Conservation (phyloP, 2,329 filamentous ascomycete species). For the Cytospora piceicola region DNA sequence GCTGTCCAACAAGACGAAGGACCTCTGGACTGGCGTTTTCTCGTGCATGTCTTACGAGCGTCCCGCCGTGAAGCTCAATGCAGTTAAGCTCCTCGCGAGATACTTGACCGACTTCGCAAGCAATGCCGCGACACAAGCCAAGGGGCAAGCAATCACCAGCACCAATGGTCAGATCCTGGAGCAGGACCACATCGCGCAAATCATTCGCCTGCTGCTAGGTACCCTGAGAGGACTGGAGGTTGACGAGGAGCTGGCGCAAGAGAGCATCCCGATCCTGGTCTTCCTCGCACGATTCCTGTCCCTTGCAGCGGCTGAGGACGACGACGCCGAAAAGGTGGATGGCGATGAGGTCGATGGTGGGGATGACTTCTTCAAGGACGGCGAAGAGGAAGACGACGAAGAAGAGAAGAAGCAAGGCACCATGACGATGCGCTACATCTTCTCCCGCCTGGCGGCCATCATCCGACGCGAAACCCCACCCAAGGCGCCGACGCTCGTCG, state of each 20-base stretch:
- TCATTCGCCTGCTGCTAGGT: constrained; percentile 54
- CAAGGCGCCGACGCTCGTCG: constrained; percentile 65
- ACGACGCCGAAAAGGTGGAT: constrained; percentile 44
- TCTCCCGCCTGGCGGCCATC: constrained; percentile 77
- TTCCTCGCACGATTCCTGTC: constrained; percentile 73
- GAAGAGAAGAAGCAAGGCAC: constrained; percentile 37
- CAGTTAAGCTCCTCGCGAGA: constrained; percentile 73
- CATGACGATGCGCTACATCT: constrained; percentile 73
- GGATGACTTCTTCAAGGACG: constrained; percentile 40
- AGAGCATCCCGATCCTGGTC: constrained; percentile 79
- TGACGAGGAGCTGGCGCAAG: constrained; percentile 75
- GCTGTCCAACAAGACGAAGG: constrained; percentile 61
- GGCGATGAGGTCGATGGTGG: constrained; percentile 46
- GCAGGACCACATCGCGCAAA: constrained; percentile 64
- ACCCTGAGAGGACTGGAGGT: constrained; percentile 66
- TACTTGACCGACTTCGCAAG: constrained; percentile 81
- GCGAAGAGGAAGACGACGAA: constrained; percentile 43
- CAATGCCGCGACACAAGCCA: constrained; percentile 55
- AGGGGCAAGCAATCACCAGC: constrained; percentile 65
- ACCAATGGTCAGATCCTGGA: constrained; percentile 72
- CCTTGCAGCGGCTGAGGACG: constrained; percentile 50
- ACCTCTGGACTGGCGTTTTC: constrained; percentile 73
- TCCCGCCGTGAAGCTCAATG: constrained; percentile 73
- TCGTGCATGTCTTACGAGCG: constrained; percentile 74
- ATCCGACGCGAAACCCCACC: constrained; percentile 75